Base-by-base conservation (phyloP, 1,284 basidiomycete genomes). In the Thelephora terrestris region DNA sequence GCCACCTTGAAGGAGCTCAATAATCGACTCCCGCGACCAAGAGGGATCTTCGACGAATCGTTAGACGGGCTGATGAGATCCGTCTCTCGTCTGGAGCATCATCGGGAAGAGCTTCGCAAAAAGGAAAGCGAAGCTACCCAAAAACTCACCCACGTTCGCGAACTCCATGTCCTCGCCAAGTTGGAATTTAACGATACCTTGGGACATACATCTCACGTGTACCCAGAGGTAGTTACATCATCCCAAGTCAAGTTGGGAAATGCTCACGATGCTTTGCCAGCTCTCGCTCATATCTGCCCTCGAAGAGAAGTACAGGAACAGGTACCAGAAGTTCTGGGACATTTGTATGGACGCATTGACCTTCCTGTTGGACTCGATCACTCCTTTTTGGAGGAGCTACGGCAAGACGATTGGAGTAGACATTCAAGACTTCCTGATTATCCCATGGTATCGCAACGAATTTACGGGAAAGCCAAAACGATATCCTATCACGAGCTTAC, bases 381-480 rank as follows among this genome's bases (percentile, higher is more conserved):
- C 84, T 0, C 84, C 84, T 0, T 76, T 87, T 58, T 87, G 85
- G 84, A 70, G 85, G 50, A 82, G 73, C 35, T 85, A 87, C 51
- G 84, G 84, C 43, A 85, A 82, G 55, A 74, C 76, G 12, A 85
- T 88, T 48, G 81, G 83, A 37, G 74, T 83, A 58, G 85, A 87
- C 55, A 70, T 85, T 36, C 78, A 80, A 47, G 82, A 85, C 55
- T 86, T 87, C 60, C 74, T 87, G 53, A 82, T 86, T 55, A 77
- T 88, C 52, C 85, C 85, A 7, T 73, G 83, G 57, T 87, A 87
- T 56, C 75, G 85, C 38, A 85, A 87, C 60, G 84, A 86, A 57
- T 87, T 86, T 59, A 86, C 84, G 0, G 84, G 84, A 36, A 81
- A 85, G 65, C 50, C 76, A 35, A 81, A 83, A 55, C 71, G 78